These are phyloP conservation scores for Aspergillus mulundensis DNA, from an alignment of 495 filamentous ascomycete species.

Conservation along the genomic window DNA sequence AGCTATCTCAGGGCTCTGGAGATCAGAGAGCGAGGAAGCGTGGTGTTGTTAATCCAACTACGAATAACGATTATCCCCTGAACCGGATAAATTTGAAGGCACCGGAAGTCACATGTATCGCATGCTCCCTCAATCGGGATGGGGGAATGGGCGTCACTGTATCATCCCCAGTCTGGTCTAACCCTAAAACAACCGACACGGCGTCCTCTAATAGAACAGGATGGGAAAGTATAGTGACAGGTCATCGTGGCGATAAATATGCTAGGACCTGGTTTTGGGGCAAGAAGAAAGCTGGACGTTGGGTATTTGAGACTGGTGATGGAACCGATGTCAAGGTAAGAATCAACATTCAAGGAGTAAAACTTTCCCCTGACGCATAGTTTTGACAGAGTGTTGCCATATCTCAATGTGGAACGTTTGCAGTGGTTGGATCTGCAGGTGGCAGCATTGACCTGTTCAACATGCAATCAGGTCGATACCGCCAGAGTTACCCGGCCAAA, in stretches of 20 bases:
- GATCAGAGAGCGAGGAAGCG: slow-evolving; percentile 80
- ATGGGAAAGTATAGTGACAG: slow-evolving; percentile 95
- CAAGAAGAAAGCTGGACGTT: slow-evolving; percentile 83
- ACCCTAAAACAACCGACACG: slow-evolving; percentile 53
- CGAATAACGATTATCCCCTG: slow-evolving; percentile 27
- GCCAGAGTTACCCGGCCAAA: slow-evolving; percentile 70
- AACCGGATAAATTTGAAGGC: slow-evolving; percentile 60
- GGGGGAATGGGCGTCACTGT: slow-evolving; percentile 80
- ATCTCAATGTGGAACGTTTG: slow-evolving; percentile 89
- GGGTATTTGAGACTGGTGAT: slow-evolving; percentile 87
- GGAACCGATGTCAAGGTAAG: slow-evolving; percentile 66
- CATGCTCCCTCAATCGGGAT: slow-evolving; percentile 86
- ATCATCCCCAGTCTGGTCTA: slow-evolving; percentile 73
- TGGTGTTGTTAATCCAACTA: slow-evolving; percentile 20
- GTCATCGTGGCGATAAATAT: slow-evolving; percentile 78
- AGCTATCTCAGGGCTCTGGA: slow-evolving; percentile 83
- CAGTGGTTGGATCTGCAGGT: slow-evolving; percentile 76
- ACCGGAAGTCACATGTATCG: slow-evolving; percentile 83
- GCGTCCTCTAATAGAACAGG: slow-evolving; percentile 69
- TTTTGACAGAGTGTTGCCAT: slow-evolving; percentile 66
- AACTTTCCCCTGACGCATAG: not conserved
- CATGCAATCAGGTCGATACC: slow-evolving; percentile 83
- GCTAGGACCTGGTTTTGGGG: slow-evolving; percentile 98
- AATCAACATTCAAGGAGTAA: not conserved
- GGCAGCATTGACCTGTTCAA: slow-evolving; percentile 93